phyloP scores from a whole-genome alignment of 768 basidiomycete species.

The Mycena chlorophos region DNA sequence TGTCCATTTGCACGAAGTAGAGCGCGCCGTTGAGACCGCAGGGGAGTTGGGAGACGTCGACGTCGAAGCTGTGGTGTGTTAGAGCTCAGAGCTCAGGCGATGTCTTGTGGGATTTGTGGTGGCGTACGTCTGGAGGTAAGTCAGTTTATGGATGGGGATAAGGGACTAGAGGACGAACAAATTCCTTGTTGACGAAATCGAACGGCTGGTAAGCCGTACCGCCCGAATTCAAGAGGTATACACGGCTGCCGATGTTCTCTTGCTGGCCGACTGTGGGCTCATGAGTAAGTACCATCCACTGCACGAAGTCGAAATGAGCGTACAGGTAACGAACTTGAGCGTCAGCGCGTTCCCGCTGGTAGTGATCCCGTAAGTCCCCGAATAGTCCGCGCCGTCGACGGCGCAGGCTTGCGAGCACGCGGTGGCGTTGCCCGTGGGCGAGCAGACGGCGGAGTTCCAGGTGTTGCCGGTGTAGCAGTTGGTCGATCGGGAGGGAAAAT shows the following conservation, averaged over 20 bases:
- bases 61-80: constrained; percentile 49
- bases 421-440: constrained; percentile 40
- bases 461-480: constrained; percentile 54
- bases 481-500: constrained; percentile 7
- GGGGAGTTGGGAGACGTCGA: constrained; percentile 56
- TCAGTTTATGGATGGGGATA: constrained; percentile 29
- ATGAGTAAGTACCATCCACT: neutral
- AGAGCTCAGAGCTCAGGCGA: neutral
- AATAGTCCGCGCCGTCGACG: constrained; percentile 48
- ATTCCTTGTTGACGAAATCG: constrained; percentile 56
- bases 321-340: constrained; percentile 44
- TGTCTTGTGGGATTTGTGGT: constrained; percentile 17
- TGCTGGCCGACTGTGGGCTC: constrained; percentile 28
- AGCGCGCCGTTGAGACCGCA: constrained; percentile 64
- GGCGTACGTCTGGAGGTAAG: constrained; percentile 33
- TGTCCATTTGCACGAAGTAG: constrained; percentile 62
- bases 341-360: constrained; percentile 45
- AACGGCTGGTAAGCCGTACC: constrained; percentile 48
- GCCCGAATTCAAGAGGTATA: constrained; percentile 50
- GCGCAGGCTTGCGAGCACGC: constrained; percentile 49
- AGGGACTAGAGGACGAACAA: constrained; percentile 30
- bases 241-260: constrained; percentile 38
- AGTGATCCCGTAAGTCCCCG: constrained; percentile 53
- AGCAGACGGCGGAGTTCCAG: constrained; percentile 51
- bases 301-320: neutral